Evolutionary conservation across 441 rosid genomes (phyloP).

Genomic region (Breynia disticha): DNA sequence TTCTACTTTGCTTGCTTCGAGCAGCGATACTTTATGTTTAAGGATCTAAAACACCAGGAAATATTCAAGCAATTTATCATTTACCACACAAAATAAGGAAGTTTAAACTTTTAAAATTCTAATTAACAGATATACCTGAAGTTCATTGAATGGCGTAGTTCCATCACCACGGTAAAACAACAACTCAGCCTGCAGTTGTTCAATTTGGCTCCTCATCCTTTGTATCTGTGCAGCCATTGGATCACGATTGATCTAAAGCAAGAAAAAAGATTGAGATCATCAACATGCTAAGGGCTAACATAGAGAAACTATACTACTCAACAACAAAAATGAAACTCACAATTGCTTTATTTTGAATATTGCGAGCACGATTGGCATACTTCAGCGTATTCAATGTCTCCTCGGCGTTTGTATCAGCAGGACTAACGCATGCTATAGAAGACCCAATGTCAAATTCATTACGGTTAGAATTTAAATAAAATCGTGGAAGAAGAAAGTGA

Average conservation of each 20-base stretch:
- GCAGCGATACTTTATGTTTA: constrained; percentile 72
- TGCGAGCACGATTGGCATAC: constrained; percentile 95
- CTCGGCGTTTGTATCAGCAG: constrained; percentile 96
- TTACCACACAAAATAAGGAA: constrained; percentile 8
- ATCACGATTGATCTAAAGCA: constrained; percentile 72
- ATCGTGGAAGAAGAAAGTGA: not conserved
- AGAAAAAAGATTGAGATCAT: constrained; percentile 3
- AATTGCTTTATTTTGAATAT: constrained; percentile 93
- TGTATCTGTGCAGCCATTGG: constrained; percentile 78
- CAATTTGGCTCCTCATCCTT: constrained; percentile 90
- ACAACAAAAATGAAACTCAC: constrained; percentile 29
- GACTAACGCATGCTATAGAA: constrained; percentile 86
- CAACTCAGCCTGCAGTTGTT: constrained; percentile 80
- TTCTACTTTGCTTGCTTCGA: constrained; percentile 80
- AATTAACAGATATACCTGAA: constrained; percentile 43
- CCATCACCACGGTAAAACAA: constrained; percentile 68
- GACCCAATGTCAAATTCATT: not conserved
- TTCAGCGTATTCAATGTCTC: constrained; percentile 91
- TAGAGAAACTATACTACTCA: not conserved
- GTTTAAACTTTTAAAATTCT: not conserved
- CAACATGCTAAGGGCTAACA: constrained; percentile 6
- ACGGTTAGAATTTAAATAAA: not conserved
- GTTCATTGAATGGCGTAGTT: constrained; percentile 64
- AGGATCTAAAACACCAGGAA: constrained; percentile 45
- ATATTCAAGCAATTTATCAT: constrained; percentile 11